Conservation (phyloP, 2,329 filamentous ascomycete genomes). For the Trichoderma lentiforme region DNA sequence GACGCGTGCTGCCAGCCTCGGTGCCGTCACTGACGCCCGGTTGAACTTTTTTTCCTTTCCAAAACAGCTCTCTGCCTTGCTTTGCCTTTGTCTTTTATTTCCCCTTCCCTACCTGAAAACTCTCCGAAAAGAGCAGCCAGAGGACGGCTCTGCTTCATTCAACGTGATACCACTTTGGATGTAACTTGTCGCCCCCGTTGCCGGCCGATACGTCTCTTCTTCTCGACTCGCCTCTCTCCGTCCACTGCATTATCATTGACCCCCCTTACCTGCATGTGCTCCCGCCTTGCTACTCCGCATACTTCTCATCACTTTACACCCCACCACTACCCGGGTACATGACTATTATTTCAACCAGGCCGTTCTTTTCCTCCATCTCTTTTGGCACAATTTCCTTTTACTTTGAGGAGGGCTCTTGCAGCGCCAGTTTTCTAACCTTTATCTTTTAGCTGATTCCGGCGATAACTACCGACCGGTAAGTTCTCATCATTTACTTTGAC, state of each 20-base stretch:
- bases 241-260: slow-evolving; percentile 35
- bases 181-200: slow-evolving; percentile 32
- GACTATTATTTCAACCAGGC: slow-evolving; percentile 31
- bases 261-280: slow-evolving; percentile 44
- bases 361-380: slow-evolving; percentile 26
- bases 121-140: neutral
- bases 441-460: slow-evolving; percentile 53
- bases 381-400: slow-evolving; percentile 23
- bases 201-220: slow-evolving; percentile 29
- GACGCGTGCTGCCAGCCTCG: slow-evolving; percentile 11
- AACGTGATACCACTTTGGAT: slow-evolving; percentile 36
- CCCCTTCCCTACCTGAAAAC: neutral
- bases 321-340: slow-evolving; percentile 34
- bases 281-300: slow-evolving; percentile 45
- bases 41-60: neutral
- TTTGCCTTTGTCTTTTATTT: neutral
- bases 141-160: slow-evolving; percentile 24
- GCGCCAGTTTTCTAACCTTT: slow-evolving; percentile 39
- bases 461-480: slow-evolving; percentile 61
- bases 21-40: neutral
- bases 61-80: neutral
- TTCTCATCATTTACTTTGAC: neutral
- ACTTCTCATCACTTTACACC: slow-evolving; percentile 33
- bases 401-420: slow-evolving; percentile 24
- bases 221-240: slow-evolving; percentile 32